Percentiles rank a stretch among this genome's conserved stretches.
Conservation (phyloP, 2,329 filamentous ascomycete genomes). For the Parastagonospora avenae region DNA sequence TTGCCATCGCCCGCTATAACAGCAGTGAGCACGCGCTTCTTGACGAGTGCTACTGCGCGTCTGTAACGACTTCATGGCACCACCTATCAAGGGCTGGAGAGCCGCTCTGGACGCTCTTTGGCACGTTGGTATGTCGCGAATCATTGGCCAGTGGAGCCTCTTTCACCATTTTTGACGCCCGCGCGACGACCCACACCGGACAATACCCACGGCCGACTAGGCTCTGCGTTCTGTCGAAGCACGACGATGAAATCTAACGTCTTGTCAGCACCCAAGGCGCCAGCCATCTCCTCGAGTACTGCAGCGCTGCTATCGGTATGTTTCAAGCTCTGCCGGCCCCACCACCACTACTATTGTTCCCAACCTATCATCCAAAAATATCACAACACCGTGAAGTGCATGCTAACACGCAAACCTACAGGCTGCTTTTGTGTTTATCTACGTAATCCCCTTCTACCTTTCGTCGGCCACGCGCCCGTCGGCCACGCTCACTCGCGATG, state of each 20-base stretch:
- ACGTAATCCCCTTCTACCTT: constrained; percentile 90
- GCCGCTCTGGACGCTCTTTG: constrained; percentile 39
- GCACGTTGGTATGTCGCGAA: constrained; percentile 46
- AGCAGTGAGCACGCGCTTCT: constrained; percentile 12
- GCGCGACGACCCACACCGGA: constrained; percentile 24
- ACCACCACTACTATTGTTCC: constrained; percentile 20
- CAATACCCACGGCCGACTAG: constrained; percentile 22
- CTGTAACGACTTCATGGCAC: constrained; percentile 34
- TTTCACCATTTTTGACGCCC: constrained; percentile 26
- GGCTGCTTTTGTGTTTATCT: constrained; percentile 84
- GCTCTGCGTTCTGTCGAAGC: constrained; percentile 11
- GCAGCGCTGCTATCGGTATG: constrained; percentile 48
- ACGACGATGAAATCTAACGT: constrained; percentile 36
- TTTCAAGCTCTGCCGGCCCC: constrained; percentile 33
- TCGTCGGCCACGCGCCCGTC: constrained; percentile 80
- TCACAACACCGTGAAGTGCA: constrained; percentile 13
- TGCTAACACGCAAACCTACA: constrained; percentile 44
- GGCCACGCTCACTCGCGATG: constrained; percentile 78
- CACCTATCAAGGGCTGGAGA: constrained; percentile 40
- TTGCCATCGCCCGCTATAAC: neutral
- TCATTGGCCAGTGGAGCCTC: constrained; percentile 38
- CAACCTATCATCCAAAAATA: constrained; percentile 29
- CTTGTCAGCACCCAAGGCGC: constrained; percentile 43
- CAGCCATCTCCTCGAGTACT: constrained; percentile 40
- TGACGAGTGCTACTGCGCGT: constrained; percentile 18